Evolutionary conservation across 352 stramenopile species (phyloP).

Genomic region (Chrysophaeum taylorii): DNA sequence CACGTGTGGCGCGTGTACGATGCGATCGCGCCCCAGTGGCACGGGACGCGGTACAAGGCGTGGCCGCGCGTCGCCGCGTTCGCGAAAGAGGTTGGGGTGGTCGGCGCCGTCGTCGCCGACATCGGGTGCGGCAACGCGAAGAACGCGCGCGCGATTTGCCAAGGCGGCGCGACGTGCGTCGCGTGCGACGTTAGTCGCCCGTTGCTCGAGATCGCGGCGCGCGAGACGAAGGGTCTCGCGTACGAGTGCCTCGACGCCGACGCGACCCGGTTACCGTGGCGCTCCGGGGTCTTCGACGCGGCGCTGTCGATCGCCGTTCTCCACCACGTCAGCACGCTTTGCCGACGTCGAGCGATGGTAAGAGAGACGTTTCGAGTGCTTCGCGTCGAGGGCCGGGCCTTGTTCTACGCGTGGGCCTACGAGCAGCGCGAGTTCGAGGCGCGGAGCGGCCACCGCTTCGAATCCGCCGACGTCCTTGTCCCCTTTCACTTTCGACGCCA

Average conservation of each 20-base stretch:
- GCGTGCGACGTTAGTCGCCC: slow-evolving; percentile 49
- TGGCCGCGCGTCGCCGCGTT: slow-evolving; percentile 48
- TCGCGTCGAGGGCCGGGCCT: slow-evolving; percentile 46
- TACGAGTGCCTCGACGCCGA: slow-evolving; percentile 57
- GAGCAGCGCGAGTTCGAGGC: slow-evolving; percentile 47
- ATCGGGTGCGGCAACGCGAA: slow-evolving; percentile 72
- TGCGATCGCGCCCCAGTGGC: slow-evolving; percentile 67
- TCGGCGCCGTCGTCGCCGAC: slow-evolving; percentile 61
- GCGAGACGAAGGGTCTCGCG: neutral
- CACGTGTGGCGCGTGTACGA: slow-evolving; percentile 59
- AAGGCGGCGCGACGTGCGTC: slow-evolving; percentile 44
- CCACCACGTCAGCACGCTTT: slow-evolving; percentile 64
- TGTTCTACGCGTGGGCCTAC: slow-evolving; percentile 71
- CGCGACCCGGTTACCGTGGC: slow-evolving; percentile 57
- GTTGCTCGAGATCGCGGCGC: slow-evolving; percentile 34
- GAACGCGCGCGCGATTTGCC: slow-evolving; percentile 49
- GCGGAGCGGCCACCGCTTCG: slow-evolving; percentile 34
- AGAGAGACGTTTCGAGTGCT: slow-evolving; percentile 55
- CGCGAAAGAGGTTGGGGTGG: slow-evolving; percentile 26
- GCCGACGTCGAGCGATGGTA: slow-evolving; percentile 50
- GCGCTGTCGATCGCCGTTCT: slow-evolving; percentile 75
- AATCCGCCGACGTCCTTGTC: slow-evolving; percentile 59
- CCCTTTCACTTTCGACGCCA: slow-evolving; percentile 49
- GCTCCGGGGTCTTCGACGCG: slow-evolving; percentile 52
- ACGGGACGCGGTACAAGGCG: slow-evolving; percentile 55